phyloP scores from a whole-genome alignment of 192 early-diverging fungal genomes.

The Mortierella antarctica region DNA sequence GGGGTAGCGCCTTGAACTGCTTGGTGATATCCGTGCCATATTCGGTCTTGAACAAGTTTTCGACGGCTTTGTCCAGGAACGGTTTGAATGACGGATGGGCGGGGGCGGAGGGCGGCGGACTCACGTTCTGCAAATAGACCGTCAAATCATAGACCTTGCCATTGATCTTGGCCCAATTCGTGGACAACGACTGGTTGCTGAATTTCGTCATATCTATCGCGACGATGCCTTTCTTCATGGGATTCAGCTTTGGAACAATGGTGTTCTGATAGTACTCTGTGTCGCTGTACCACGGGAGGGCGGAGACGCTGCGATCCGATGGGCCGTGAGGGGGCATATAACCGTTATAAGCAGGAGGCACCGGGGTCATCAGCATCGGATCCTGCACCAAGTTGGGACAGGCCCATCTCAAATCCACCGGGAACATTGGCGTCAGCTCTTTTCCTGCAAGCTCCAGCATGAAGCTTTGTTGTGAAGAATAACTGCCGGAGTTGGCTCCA shows the following conservation, averaged over 20 bases:
- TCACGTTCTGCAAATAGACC: conserved; percentile 64
- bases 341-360: background rate
- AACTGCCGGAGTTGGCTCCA: conserved; percentile 15
- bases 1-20: conserved; percentile 49
- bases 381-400: conserved; percentile 40
- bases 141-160: conserved; percentile 77
- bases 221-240: conserved; percentile 69
- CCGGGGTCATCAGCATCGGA: conserved; percentile 13
- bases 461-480: conserved; percentile 29
- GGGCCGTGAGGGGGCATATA: conserved; percentile 43
- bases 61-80: conserved; percentile 50
- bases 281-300: conserved; percentile 34
- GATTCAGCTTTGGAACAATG: conserved; percentile 57
- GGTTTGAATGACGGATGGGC: conserved; percentile 57
- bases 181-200: conserved; percentile 55
- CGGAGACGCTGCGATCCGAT: background rate
- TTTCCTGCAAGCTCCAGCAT: conserved; percentile 60
- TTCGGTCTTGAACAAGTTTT: conserved; percentile 54
- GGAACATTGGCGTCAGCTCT: conserved; percentile 72
- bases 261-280: conserved; percentile 50
- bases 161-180: conserved; percentile 62
- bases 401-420: conserved; percentile 55
- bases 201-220: conserved; percentile 76
- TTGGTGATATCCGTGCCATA: conserved; percentile 63
- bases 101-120: conserved; percentile 54